These are phyloP conservation scores for Calonectria pseudoreteaudii DNA, from an alignment of 2,329 filamentous ascomycete species.

Conservation along the genomic window DNA sequence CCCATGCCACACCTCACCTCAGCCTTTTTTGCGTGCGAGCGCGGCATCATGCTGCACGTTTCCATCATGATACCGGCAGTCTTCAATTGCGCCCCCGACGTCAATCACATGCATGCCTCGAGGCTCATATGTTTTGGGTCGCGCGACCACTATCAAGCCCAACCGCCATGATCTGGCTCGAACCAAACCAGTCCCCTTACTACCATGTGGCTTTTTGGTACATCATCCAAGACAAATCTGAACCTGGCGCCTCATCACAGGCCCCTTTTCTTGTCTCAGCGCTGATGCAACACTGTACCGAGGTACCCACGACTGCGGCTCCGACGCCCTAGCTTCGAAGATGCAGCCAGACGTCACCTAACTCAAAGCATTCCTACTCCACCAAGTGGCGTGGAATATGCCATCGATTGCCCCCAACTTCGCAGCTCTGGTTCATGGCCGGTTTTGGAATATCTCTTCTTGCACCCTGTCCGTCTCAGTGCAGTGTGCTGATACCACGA, in stretches of 20 bases:
- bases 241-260: conserved; percentile 15
- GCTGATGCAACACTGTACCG: neutral
- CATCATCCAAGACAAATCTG: conserved; percentile 35
- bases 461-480: conserved; percentile 30
- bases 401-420: conserved; percentile 5
- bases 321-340: conserved; percentile 7
- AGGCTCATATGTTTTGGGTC: conserved; percentile 14
- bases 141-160: conserved; percentile 28
- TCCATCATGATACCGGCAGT: conserved; percentile 18
- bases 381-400: neutral
- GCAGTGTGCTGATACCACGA: conserved; percentile 35
- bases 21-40: neutral
- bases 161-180: conserved; percentile 1
- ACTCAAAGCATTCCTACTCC: conserved; percentile 13
- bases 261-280: conserved; percentile 16
- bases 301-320: neutral
- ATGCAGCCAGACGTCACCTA: conserved; percentile 23
- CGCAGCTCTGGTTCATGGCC: conserved; percentile 26
- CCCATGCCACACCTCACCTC: neutral
- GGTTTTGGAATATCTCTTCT: conserved; percentile 34
- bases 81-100: neutral
- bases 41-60: neutral
- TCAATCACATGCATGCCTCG: neutral
- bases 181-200: conserved; percentile 24
- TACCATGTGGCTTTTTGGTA: conserved; percentile 34